A percentile compares a stretch with the other conserved stretches of the same genome.
Conservation (phyloP, 106 monocot species). For the Allium sativum region DNA sequence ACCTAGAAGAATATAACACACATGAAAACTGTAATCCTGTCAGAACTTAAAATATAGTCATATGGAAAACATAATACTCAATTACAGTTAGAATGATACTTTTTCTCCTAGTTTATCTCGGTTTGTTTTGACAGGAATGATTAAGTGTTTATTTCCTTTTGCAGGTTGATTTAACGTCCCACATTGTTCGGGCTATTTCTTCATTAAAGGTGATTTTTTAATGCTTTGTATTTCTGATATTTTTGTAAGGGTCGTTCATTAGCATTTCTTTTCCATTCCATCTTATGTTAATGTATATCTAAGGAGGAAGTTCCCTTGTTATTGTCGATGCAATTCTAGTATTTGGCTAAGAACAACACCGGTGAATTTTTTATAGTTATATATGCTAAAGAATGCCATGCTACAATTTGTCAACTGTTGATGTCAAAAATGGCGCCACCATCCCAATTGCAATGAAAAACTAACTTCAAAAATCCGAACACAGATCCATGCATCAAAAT, state of each 20-base stretch:
- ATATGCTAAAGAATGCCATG: background rate
- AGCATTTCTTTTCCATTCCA: background rate
- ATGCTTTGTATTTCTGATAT: background rate
- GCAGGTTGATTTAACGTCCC: constrained; percentile 70
- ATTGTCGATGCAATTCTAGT: background rate
- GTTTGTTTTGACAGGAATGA: too few species aligned
- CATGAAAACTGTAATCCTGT: background rate
- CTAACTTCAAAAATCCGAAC: background rate
- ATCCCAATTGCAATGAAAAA: background rate
- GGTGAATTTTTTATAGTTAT: background rate
- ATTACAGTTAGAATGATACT: background rate
- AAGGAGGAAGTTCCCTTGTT: background rate
- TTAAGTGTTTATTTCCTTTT: background rate
- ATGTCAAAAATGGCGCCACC: background rate
- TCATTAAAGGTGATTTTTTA: constrained; percentile 39
- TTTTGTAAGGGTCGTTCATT: background rate
- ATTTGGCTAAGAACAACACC: background rate
- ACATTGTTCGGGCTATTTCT: constrained; percentile 43
- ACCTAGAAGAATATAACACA: background rate
- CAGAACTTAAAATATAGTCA: background rate
- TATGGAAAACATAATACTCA: background rate
- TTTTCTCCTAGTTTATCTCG: background rate
- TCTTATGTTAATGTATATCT: background rate
- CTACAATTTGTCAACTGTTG: background rate
- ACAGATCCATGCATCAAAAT: too few species aligned